Percentiles rank a stretch among this genome's conserved stretches.
Evolutionary conservation across 306 rosid species (phyloP).

Genomic region (Lathyrus tuberosus): DNA sequence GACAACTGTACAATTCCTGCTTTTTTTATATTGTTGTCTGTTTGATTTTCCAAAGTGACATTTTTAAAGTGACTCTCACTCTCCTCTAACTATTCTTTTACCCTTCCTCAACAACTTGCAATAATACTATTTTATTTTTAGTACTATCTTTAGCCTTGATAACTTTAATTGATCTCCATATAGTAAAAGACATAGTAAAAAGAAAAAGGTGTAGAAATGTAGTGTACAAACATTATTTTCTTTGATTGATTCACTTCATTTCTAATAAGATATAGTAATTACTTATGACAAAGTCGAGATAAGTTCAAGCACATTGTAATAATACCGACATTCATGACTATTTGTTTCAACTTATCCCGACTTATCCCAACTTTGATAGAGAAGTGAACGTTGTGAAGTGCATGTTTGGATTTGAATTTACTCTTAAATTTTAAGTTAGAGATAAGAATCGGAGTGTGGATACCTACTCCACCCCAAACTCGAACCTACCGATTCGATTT

Average conservation of each 20-base stretch:
- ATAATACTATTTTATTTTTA: not conserved
- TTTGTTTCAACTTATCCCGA: not conserved
- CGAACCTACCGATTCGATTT: not conserved
- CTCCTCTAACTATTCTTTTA: slow-evolving; percentile 6
- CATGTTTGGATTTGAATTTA: no score
- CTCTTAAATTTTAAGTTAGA: not conserved
- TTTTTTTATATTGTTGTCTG: slow-evolving; percentile 6
- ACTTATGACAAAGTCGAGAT: not conserved
- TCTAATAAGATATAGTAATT: not conserved
- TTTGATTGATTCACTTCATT: slow-evolving; percentile 29
- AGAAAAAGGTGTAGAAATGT: slow-evolving; percentile 2
- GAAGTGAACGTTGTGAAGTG: not conserved
- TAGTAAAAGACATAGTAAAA: not conserved
- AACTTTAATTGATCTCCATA: not conserved
- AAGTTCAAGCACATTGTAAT: no score
- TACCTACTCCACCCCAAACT: not conserved
- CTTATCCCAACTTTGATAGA: not conserved
- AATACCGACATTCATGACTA: no score
- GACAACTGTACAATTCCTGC: slow-evolving; percentile 18
- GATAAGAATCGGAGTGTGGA: not conserved
- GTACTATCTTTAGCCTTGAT: not conserved
- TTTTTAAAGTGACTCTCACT: not conserved
- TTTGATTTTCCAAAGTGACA: slow-evolving; percentile 33
- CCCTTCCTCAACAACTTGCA: not conserved
- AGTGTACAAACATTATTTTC: not conserved